These are phyloP conservation scores for Penicillium glabrum DNA, from an alignment of 2,329 filamentous ascomycete species.

Conservation along the genomic window DNA sequence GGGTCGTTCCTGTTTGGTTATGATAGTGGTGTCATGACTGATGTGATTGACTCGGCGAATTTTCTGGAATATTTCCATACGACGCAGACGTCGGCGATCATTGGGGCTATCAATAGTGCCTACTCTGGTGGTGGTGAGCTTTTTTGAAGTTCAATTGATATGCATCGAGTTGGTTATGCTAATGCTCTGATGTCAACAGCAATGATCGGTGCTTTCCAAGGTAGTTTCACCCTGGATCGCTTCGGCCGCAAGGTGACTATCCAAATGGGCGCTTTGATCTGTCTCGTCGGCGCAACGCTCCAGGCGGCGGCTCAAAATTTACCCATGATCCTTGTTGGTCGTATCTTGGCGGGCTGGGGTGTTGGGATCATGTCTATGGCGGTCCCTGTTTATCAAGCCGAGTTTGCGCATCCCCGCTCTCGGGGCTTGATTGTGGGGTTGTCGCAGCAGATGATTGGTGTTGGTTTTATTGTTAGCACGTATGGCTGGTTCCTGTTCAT, in stretches of 20 bases:
- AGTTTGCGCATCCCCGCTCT: slow-evolving; percentile 59
- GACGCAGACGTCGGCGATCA: slow-evolving; percentile 48
- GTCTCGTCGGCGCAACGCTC: slow-evolving; percentile 58
- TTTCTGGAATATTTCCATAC: slow-evolving; percentile 58
- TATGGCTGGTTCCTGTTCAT: slow-evolving; percentile 13
- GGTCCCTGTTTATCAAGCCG: slow-evolving; percentile 64
- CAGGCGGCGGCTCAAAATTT: slow-evolving; percentile 59
- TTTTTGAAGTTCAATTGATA: background rate
- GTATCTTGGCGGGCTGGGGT: slow-evolving; percentile 51
- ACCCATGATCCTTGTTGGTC: slow-evolving; percentile 58
- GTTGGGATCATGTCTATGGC: slow-evolving; percentile 50
- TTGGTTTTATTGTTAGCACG: slow-evolving; percentile 48
- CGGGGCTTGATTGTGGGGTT: slow-evolving; percentile 51
- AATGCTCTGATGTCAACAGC: slow-evolving; percentile 11
- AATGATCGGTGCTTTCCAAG: slow-evolving; percentile 55
- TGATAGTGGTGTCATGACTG: slow-evolving; percentile 32
- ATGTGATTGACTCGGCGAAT: slow-evolving; percentile 55
- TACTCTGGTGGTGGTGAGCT: slow-evolving; percentile 56
- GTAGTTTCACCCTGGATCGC: slow-evolving; percentile 60
- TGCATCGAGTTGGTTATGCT: background rate
- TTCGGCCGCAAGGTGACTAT: slow-evolving; percentile 62
- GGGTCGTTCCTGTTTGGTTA: slow-evolving; percentile 48
- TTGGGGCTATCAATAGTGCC: slow-evolving; percentile 65
- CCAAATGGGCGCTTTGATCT: slow-evolving; percentile 59
- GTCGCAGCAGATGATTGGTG: slow-evolving; percentile 46